Conservation (phyloP, 2,329 filamentous ascomycete species). For the Microthyrium microscopicum region DNA sequence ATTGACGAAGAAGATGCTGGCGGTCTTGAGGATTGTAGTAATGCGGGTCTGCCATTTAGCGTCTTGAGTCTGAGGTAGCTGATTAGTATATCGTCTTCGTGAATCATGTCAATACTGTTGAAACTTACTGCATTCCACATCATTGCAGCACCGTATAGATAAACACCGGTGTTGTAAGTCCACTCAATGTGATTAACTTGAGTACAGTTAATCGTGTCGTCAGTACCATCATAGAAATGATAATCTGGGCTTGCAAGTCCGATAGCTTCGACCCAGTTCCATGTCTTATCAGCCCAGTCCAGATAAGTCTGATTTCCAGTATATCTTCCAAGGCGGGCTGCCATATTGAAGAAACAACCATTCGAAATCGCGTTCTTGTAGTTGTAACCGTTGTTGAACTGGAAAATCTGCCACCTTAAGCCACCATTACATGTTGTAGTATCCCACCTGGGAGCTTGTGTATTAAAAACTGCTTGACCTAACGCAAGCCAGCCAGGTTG, state of each 20-base stretch:
- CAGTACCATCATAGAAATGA: constrained; percentile 29
- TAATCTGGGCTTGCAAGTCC: constrained; percentile 36
- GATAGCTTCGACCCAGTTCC: constrained; percentile 24
- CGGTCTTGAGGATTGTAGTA: constrained; percentile 19
- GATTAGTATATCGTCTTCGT: constrained; percentile 28
- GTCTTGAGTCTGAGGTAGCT: constrained; percentile 21
- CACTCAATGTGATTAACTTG: constrained; percentile 35
- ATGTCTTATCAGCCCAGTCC: constrained; percentile 40
- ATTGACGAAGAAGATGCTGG: constrained; percentile 22
- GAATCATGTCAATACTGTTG: constrained; percentile 19
- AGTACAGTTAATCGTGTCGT: constrained; percentile 28
- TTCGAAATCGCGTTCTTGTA: constrained; percentile 32
- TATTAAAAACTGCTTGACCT: constrained; percentile 23
- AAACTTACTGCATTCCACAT: constrained; percentile 32
- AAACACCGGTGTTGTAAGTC: constrained; percentile 35
- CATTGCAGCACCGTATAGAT: constrained; percentile 28
- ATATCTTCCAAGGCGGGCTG: constrained; percentile 21
- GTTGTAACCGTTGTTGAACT: constrained; percentile 31
- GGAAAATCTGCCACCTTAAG: constrained; percentile 23
- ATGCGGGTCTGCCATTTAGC: constrained; percentile 10
- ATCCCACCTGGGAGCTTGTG: constrained; percentile 22
- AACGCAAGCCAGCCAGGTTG: constrained; percentile 11
- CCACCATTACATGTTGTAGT: constrained; percentile 21
- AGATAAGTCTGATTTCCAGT: constrained; percentile 35
- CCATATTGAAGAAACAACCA: constrained; percentile 34